Evolutionary conservation across 2,329 filamentous ascomycete species (phyloP), one percentile per base, ranked within the genome.

Genomic region (Nannizziopsis barbatae): DNA sequence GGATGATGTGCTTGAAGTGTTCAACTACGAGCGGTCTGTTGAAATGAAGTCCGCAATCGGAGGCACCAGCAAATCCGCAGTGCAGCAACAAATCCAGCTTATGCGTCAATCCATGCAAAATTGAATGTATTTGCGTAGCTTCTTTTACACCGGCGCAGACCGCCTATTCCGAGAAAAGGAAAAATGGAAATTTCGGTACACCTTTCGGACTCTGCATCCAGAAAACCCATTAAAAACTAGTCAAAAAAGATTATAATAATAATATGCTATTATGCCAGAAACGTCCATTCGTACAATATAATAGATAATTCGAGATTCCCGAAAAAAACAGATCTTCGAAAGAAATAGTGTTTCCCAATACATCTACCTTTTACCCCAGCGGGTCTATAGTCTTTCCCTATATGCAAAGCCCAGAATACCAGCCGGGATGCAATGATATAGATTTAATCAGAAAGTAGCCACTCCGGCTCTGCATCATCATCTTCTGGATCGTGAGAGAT

Each of bases 1-100:
- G 27, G 74, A 80, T 50, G 86, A 92, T 62, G 77, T 93, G 36
- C 66, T 76, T 41, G 70, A 77, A 42, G 77, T 78, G 20, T 84
- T 95, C 61, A 77, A 93, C 67, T 94, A 92, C 60, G 82, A 93
- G 68, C 77, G 77, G 54, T 86, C 82, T 52, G 86, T 94, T 5
- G 87, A 95, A 74, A 75, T 83, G 71, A 79, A 83, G 60, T 76
- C 79, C 37, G 81, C 85, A 2, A 80, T 80, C 56, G 88, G 87
- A 18, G 86, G 86, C 22, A 92, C 85, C 18, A 88, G 84, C 70
- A 80, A 76, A 68, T 75, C 75, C 10, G 75, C 77, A 18, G 81
- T 88, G 30, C 57, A 81, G 30, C 73, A 76, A 60, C 85, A 87
- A 70, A 86, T 86, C 54, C 74, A 80, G 44, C 75, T 75, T 54